Evolutionary conservation across 2,329 filamentous ascomycete species (phyloP).

Genomic region (Talaromyces rugulosus): DNA sequence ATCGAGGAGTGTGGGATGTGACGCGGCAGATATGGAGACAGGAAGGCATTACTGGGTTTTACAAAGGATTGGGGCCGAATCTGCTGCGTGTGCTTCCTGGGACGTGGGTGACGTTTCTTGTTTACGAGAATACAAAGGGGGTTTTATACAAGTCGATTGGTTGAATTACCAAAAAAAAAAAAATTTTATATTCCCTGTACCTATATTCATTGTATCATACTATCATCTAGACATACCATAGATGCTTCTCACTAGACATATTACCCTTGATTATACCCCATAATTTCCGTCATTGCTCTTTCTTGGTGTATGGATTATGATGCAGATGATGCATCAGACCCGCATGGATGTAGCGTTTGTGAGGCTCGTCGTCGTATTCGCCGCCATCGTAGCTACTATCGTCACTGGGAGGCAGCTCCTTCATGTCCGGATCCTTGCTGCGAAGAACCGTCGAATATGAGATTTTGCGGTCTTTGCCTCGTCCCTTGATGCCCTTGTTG

Average conservation of each 20-base stretch:
- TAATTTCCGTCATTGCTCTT: background rate
- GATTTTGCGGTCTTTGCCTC: conserved; percentile 69
- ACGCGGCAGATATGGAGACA: conserved; percentile 68
- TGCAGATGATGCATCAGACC: background rate
- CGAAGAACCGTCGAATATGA: conserved; percentile 20
- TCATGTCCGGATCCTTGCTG: background rate
- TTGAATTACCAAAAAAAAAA: background rate
- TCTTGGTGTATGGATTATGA: background rate
- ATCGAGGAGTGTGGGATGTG: conserved; percentile 70
- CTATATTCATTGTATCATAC: background rate
- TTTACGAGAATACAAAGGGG: conserved; percentile 89
- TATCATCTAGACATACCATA: background rate
- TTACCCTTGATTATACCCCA: background rate
- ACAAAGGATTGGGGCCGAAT: conserved; percentile 84
- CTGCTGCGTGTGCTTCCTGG: conserved; percentile 88
- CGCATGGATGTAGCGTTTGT: conserved; percentile 6
- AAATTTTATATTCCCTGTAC: background rate
- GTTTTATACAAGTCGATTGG: conserved; percentile 35
- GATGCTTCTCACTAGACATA: background rate
- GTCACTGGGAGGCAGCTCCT: conserved; percentile 4
- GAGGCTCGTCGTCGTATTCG: conserved; percentile 9
- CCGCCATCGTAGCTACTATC: conserved; percentile 9
- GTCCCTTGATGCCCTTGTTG: conserved; percentile 97
- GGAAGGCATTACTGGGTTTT: conserved; percentile 81
- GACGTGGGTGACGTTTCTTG: conserved; percentile 93